phyloP scores from a whole-genome alignment of 306 rosid species.

The Castanospermum australe region DNA sequence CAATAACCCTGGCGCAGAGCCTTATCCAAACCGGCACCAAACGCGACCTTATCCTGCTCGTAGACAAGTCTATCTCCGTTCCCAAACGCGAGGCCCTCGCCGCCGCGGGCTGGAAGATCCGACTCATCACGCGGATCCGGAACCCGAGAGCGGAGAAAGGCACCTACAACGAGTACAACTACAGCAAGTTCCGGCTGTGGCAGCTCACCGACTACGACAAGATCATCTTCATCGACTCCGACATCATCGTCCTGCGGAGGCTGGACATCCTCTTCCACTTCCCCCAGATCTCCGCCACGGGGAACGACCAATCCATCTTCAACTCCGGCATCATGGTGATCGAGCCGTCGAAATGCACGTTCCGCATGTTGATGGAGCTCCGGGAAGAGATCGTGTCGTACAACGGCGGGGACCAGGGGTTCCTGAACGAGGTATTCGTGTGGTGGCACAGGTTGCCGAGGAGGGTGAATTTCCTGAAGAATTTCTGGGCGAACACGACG shows the following conservation, averaged over 20 bases:
- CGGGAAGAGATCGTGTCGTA: conserved; percentile 64
- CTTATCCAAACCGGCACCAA: conserved; percentile 69
- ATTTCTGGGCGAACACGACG: conserved; percentile 87
- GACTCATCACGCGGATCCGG: conserved; percentile 67
- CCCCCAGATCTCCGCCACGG: conserved; percentile 84
- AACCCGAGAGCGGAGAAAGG: conserved; percentile 64
- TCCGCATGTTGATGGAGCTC: conserved; percentile 50
- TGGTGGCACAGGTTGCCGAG: conserved; percentile 99
- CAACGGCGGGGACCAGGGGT: conserved; percentile 96
- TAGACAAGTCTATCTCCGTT: conserved; percentile 65
- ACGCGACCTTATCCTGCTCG: conserved; percentile 79
- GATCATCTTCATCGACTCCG: conserved; percentile 81
- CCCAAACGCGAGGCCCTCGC: conserved; percentile 56
- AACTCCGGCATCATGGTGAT: conserved; percentile 93
- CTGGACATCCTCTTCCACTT: conserved; percentile 87
- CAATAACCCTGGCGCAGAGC: conserved; percentile 79
- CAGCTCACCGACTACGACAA: conserved; percentile 78
- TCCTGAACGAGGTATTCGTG: conserved; percentile 83
- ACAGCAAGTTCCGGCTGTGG: conserved; percentile 94
- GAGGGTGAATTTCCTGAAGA: conserved; percentile 78
- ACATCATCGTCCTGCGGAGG: conserved; percentile 72
- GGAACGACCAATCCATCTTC: conserved; percentile 82
- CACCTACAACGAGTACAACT: conserved; percentile 91
- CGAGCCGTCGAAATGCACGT: conserved; percentile 91
- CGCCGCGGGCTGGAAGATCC: conserved; percentile 72